phyloP scores from a whole-genome alignment of 768 basidiomycete genomes.

The Hydnomerulius pinastri region DNA sequence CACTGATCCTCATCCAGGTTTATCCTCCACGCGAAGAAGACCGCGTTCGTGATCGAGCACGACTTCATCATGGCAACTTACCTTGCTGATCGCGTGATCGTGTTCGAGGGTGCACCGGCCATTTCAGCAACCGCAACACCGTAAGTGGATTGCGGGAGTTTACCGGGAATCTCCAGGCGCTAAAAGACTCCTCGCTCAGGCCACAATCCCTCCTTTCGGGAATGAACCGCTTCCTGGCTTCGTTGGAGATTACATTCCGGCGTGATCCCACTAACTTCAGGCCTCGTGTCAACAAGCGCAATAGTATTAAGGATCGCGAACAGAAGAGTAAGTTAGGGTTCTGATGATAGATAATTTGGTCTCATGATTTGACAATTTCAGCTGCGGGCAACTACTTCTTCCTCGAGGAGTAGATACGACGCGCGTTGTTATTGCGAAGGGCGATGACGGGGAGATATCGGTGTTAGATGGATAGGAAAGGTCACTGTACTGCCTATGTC shows the following conservation, averaged over 20 bases:
- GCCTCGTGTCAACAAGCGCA: conserved; percentile 82
- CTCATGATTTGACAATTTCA: conserved; percentile 30
- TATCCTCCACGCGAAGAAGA: conserved; percentile 95
- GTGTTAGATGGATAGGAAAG: conserved; percentile 11
- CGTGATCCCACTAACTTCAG: conserved; percentile 95
- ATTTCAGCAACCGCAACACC: conserved; percentile 86
- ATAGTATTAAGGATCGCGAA: conserved; percentile 86
- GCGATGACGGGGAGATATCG: background rate
- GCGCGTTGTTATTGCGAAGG: background rate
- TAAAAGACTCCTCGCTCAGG: conserved; percentile 38
- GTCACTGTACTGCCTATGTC: conserved; percentile 10
- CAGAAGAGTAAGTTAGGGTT: conserved; percentile 64
- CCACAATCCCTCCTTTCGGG: conserved; percentile 94
- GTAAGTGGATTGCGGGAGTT: conserved; percentile 47
- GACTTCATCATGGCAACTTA: conserved; percentile 99
- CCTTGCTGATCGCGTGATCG: conserved; percentile 95
- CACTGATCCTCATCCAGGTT: conserved; percentile 50
- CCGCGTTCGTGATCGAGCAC: conserved; percentile 99
- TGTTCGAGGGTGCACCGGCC: conserved; percentile 88
- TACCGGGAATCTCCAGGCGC: background rate
- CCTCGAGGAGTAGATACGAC: conserved; percentile 67
- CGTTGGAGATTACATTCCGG: conserved; percentile 96
- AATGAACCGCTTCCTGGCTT: conserved; percentile 97
- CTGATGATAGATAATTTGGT: conserved; percentile 2
- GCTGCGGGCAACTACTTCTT: conserved; percentile 90